Base-by-base conservation (phyloP, 1,139 yeast genomes). In the Williopsis jadinii region DNA sequence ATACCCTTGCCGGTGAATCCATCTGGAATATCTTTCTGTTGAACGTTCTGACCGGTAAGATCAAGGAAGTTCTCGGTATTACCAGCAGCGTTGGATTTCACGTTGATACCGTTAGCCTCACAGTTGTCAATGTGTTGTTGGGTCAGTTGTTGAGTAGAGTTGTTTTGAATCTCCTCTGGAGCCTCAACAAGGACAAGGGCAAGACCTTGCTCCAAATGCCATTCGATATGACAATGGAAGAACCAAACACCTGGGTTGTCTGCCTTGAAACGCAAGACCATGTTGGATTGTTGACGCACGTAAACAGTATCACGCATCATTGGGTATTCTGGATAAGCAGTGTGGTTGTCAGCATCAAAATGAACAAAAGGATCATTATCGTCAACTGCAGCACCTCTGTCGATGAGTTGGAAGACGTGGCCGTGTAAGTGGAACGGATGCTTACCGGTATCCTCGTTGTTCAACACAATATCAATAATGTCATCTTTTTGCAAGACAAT, bases 361-460 rank as follows among this genome's bases (percentile, higher is more conserved):
- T 74, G 64, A 47, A 70, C 76, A 26, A 71, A 72, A 12, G 73
- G 72, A 34, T 68, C 73, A 31, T 67, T 71, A 39, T 70, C 76
- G 42, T 73, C 84, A 19, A 64, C 70, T 27, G 67, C 70, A 13
- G 53, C 60, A 38, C 76, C 80, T 58, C 88, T 73, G 37, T 70
- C 71, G 48, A 84, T 58, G 36, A 82, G 64, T 62, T 84, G 94
- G 75, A 84, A 84, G 33, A 59, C 71, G 58, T 84, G 94, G 2
- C 95, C 95, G 63, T 84, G 95, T 56, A 84, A 68, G 66, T 84
- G 94, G 81, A 84, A 84, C n/a, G 95, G 94, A 66, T 84, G 95
- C 52, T 71, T 78, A 53, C 94, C 94, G 8, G 84, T 73, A 60
- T 84, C 94, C 51, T 63, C 64, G 59, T 82, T 83, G 66, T 84